These are phyloP conservation scores for Hymenoscyphus salicellus DNA, from an alignment of 2,329 filamentous ascomycete genomes.

Conservation along the genomic window DNA sequence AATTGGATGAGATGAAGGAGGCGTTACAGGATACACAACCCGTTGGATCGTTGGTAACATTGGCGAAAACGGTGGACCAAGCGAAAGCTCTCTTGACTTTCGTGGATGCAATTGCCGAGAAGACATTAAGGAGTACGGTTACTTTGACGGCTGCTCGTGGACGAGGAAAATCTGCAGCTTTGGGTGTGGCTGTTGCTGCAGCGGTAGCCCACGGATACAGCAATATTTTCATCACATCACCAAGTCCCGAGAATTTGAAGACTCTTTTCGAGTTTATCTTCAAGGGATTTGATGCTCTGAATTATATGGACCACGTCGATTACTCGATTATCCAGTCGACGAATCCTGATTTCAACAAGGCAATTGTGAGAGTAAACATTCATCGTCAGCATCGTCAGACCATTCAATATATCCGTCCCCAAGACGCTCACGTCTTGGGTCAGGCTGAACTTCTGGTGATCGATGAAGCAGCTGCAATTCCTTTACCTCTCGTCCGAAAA, in stretches of 20 bases:
- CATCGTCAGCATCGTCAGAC: slow-evolving; percentile 94
- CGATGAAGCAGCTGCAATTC: slow-evolving; percentile 95
- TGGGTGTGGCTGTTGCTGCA: slow-evolving; percentile 90
- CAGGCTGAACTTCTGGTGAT: slow-evolving; percentile 95
- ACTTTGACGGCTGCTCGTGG: slow-evolving; percentile 90
- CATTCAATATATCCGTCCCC: slow-evolving; percentile 96
- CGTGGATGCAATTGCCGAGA: slow-evolving; percentile 92
- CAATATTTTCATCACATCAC: slow-evolving; percentile 98
- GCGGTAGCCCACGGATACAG: slow-evolving; percentile 95
- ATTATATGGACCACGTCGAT: slow-evolving; percentile 91
- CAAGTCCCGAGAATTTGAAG: slow-evolving; percentile 96
- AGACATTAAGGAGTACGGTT: slow-evolving; percentile 90
- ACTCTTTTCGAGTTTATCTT: slow-evolving; percentile 98
- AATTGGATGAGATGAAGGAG: slow-evolving; percentile 85
- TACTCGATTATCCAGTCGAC: slow-evolving; percentile 98
- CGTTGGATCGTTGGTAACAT: slow-evolving; percentile 75
- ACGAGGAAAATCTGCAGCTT: slow-evolving; percentile 91
- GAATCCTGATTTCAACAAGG: slow-evolving; percentile 98
- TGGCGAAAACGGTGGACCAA: slow-evolving; percentile 90
- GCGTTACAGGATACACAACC: slow-evolving; percentile 80
- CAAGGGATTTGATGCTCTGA: slow-evolving; percentile 93
- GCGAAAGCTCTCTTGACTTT: slow-evolving; percentile 96
- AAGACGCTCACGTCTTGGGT: slow-evolving; percentile 90
- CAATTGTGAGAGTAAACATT: slow-evolving; percentile 93
- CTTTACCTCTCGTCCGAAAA: slow-evolving; percentile 85